A percentile compares a stretch with the other conserved stretches of the same genome.
Evolutionary conservation across 768 basidiomycete genomes (phyloP).

Genomic region (Mycena belliarum): DNA sequence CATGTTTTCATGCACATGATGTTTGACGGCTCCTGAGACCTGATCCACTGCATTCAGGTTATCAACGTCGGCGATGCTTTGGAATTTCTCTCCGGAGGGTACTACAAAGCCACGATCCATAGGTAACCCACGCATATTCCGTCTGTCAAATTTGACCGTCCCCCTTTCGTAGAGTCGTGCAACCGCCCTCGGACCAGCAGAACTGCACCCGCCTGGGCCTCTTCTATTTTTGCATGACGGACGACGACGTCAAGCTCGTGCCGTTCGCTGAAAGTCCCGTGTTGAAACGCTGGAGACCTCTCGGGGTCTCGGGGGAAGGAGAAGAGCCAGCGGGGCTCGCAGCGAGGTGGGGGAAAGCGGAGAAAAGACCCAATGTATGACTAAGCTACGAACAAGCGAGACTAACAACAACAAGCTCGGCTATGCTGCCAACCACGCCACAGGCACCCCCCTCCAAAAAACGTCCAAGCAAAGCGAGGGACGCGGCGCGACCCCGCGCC

Average conservation of each 20-base stretch:
- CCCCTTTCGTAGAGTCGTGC: conserved; percentile 44
- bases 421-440: too few relatives aligned
- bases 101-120: conserved; percentile 60
- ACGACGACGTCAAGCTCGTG: conserved; percentile 49
- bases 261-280: conserved; percentile 51
- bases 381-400: too few relatives aligned
- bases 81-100: conserved; percentile 62
- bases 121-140: conserved; percentile 21
- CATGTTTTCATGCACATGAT: conserved; percentile 23
- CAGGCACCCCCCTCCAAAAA: too few relatives aligned
- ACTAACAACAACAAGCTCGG: too few relatives aligned
- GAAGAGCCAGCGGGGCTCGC: too few relatives aligned
- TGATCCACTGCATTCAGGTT: conserved; percentile 36
- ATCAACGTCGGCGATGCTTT: conserved; percentile 62
- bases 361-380: too few relatives aligned
- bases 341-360: too few relatives aligned
- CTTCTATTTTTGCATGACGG: conserved; percentile 57
- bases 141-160: neutral
- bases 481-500: too few relatives aligned
- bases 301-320: too few relatives aligned
- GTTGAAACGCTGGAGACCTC: too few relatives aligned
- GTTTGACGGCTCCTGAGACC: too few relatives aligned
- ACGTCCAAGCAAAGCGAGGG: too few relatives aligned
- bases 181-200: conserved; percentile 58
- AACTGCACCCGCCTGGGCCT: conserved; percentile 51